phyloP scores from a whole-genome alignment of 2,329 filamentous ascomycete species.

The Exophiala alcalophila region DNA sequence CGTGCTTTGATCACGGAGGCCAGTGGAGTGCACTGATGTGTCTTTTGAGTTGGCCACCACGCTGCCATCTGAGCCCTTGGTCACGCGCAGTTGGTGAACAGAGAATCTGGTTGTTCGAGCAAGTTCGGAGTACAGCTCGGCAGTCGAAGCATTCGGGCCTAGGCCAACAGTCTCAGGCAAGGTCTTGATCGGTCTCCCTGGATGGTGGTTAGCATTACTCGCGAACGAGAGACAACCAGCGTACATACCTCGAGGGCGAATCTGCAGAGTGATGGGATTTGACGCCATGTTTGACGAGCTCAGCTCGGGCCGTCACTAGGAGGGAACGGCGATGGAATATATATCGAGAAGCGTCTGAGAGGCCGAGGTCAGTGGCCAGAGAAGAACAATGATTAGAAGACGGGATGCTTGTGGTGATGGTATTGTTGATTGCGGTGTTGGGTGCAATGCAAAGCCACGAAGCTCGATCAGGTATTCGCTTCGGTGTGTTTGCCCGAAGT shows the following conservation, averaged over 20 bases:
- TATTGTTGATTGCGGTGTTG: background rate
- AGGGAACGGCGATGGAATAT: no score
- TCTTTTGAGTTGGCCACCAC: slow-evolving; percentile 55
- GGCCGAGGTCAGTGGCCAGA: no score
- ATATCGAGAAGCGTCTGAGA: no score
- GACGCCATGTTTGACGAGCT: slow-evolving; percentile 35
- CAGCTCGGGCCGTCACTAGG: background rate
- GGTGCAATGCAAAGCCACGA: background rate
- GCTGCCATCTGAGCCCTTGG: slow-evolving; percentile 61
- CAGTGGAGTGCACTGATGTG: slow-evolving; percentile 53
- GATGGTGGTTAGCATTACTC: slow-evolving; percentile 18
- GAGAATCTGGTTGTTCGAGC: slow-evolving; percentile 54
- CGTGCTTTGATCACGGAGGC: slow-evolving; percentile 57
- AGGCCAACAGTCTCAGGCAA: slow-evolving; percentile 58
- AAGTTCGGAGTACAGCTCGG: slow-evolving; percentile 58
- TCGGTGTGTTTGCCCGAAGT: no score
- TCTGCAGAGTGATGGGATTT: slow-evolving; percentile 38
- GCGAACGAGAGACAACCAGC: background rate
- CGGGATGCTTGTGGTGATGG: no score
- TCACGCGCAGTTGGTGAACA: slow-evolving; percentile 60
- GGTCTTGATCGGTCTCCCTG: slow-evolving; percentile 61
- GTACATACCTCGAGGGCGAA: slow-evolving; percentile 44
- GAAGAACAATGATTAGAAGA: no score
- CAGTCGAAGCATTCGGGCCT: slow-evolving; percentile 49
- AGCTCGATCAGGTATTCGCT: background rate